Conservation (phyloP, 2,329 filamentous ascomycete genomes). For the Xylariales sp. region DNA sequence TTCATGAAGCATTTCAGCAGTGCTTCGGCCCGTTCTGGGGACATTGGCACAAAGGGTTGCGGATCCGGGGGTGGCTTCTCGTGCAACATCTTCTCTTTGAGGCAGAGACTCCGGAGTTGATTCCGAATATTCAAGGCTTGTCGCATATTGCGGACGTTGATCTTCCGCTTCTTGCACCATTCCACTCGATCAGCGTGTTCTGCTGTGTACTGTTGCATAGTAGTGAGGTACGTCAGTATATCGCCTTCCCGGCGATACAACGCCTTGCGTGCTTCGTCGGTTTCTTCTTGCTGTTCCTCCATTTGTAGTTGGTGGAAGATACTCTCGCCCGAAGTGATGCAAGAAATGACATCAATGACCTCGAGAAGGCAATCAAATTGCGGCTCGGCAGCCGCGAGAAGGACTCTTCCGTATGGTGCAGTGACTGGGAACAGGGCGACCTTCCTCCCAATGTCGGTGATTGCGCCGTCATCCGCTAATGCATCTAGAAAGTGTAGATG, state of each 20-base stretch:
- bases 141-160: constrained; percentile 57
- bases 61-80: constrained; percentile 45
- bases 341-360: constrained; percentile 76
- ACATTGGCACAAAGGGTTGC: constrained; percentile 49
- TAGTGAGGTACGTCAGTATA: constrained; percentile 59
- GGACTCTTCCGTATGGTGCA: constrained; percentile 72
- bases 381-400: constrained; percentile 71
- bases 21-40: constrained; percentile 48
- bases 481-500: constrained; percentile 77
- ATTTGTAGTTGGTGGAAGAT: constrained; percentile 57
- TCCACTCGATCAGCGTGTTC: constrained; percentile 49
- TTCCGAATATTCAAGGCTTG: constrained; percentile 58
- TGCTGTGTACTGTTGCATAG: constrained; percentile 56
- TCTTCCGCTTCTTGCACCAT: constrained; percentile 55
- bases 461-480: constrained; percentile 63
- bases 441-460: constrained; percentile 68
- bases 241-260: constrained; percentile 59
- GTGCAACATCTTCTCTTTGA: constrained; percentile 45
- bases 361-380: constrained; percentile 72
- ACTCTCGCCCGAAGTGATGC: constrained; percentile 58
- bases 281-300: constrained; percentile 51
- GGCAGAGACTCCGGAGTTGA: constrained; percentile 54
- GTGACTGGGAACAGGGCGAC: constrained; percentile 83
- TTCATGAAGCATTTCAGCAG: constrained; percentile 58
- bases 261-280: constrained; percentile 50